These are phyloP conservation scores for Boletus eberwhitei DNA, from an alignment of 768 basidiomycete genomes.

Conservation along the genomic window DNA sequence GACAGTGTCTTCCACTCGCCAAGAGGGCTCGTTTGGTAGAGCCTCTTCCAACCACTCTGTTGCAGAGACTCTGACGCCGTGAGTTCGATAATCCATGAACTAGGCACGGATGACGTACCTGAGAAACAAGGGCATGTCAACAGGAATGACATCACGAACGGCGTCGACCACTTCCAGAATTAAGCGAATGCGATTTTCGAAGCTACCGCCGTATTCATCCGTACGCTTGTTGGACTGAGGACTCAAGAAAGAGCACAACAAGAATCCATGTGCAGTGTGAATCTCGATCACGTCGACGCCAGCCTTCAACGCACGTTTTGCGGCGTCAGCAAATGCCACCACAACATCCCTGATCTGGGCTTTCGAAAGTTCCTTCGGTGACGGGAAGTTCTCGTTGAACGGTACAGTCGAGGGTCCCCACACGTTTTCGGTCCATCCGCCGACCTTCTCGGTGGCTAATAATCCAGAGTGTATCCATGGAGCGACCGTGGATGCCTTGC, in stretches of 20 bases:
- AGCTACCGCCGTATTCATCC: conserved; percentile 67
- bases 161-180: conserved; percentile 62
- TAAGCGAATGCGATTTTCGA: conserved; percentile 66
- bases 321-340: conserved; percentile 50
- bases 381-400: conserved; percentile 40
- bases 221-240: conserved; percentile 60
- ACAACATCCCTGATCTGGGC: conserved; percentile 58
- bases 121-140: conserved; percentile 66
- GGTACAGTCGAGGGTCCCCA: conserved; percentile 55
- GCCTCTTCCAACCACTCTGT: conserved; percentile 70
- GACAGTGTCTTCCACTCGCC: conserved; percentile 68
- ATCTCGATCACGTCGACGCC: conserved; percentile 62
- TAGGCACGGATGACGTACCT: conserved; percentile 39
- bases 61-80: conserved; percentile 48
- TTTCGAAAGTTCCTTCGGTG: conserved; percentile 53
- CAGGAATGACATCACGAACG: conserved; percentile 56
- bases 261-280: conserved; percentile 63
- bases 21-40: conserved; percentile 56
- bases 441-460: conserved; percentile 34
- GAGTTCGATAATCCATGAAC: neutral
- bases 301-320: conserved; percentile 51
- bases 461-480: conserved; percentile 52
- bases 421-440: conserved; percentile 55
- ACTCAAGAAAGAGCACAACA: conserved; percentile 54
- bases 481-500: conserved; percentile 64